Percentiles rank a stretch among this genome's conserved stretches.
Conservation (phyloP, 108 stramenopile species). For the Cylindrotheca closterium region DNA sequence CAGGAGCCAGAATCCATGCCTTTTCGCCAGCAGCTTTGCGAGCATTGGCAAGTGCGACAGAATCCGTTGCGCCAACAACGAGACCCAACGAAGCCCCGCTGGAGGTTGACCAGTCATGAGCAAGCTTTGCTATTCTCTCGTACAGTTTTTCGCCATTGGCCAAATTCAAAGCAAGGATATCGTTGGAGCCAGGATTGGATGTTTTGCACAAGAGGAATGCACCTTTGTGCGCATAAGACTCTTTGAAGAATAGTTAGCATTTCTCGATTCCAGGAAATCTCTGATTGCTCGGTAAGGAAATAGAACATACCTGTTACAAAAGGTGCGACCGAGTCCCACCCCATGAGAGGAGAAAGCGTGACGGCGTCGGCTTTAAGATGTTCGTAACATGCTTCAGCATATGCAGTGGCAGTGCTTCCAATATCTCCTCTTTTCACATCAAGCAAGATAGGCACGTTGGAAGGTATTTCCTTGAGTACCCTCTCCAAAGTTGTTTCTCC, state of each 20-base stretch:
- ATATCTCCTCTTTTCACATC: conserved; percentile 99
- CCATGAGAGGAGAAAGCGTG: conserved; percentile 96
- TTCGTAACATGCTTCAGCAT: conserved; percentile 90
- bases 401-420: conserved; percentile 92
- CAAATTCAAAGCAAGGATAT: conserved; percentile 80
- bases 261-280: conserved; percentile 89
- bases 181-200: conserved; percentile 93
- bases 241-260: conserved; percentile 73
- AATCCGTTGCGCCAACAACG: conserved; percentile 97
- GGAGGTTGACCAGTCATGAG: conserved; percentile 53
- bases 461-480: conserved; percentile 66
- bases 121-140: conserved; percentile 84
- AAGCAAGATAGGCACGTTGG: conserved; percentile 85
- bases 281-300: conserved; percentile 32
- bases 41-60: conserved; percentile 70
- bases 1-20: conserved; percentile 97
- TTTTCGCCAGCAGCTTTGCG: conserved; percentile 75
- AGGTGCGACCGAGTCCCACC: conserved; percentile 93
- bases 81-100: conserved; percentile 77
- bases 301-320: conserved; percentile 85
- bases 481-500: conserved; percentile 76
- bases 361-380: conserved; percentile 88
- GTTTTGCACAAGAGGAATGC: conserved; percentile 99
- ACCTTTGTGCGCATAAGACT: conserved; percentile 75
- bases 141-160: conserved; percentile 58